Base-by-base conservation (phyloP, 306 rosid species). In the Trifolium pratense region DNA sequence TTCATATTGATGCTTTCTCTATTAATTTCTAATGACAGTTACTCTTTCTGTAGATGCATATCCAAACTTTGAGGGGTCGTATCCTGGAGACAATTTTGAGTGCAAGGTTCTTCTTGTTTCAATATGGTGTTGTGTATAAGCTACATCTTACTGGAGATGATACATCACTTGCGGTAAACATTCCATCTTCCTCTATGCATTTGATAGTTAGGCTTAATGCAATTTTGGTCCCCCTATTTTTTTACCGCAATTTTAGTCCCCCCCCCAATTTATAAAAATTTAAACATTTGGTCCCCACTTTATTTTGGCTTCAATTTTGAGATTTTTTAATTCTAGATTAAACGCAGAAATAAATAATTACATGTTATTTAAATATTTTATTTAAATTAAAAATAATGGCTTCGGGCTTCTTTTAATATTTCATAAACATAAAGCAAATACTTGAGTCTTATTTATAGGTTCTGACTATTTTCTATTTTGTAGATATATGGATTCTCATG, bases 401-500 rank as follows among this genome's bases (percentile, higher is more conserved):
- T 42, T 45, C 5, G 65, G n/a, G 59, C 34, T 81, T 43, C 62
- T 21, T 15, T 42, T 39, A 57, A 17, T 65, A 34, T 76, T 70
- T 75, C 42, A 57, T 58, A 7, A 36, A 55, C 16, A 9, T 23
- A 59, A 43, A 32, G 34, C 45, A 17, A 45, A 36, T 76, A 18
- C 29, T 39, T 14, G 21, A 55, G 59, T 56, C 66, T 58, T 53
- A 23, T 49, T 37, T 39, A 20, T 42, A 60, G 66, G 36, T 64
- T 78, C 61, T 82, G 73, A 84, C 71, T 31, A 60, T 56, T 79
- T 45, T 58, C 31, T 64, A 15, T 42, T 82, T 20, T 83, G 40
- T 77, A 94, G 99, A 42, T 91, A 43, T 91, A 91, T 80, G 99
- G 99, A 74, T 91, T 87, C 87, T 94, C 99, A 11, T 94, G 99